Conservation (phyloP, 2,329 filamentous ascomycete genomes). For the Colletotrichum zoysiae region DNA sequence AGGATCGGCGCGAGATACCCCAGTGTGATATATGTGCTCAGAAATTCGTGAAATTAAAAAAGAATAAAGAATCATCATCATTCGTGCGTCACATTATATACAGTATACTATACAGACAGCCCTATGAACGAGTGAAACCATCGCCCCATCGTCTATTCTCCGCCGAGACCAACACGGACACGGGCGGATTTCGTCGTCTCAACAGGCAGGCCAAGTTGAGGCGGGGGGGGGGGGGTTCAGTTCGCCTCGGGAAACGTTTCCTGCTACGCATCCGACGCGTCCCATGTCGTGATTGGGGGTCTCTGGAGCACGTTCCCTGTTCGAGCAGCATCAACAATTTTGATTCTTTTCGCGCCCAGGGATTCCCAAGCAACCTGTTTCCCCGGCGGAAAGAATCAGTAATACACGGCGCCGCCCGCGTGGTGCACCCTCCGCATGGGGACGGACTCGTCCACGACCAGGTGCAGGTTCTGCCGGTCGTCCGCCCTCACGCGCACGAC, state of each 20-base stretch:
- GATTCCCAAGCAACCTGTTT: background rate
- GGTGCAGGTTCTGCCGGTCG: background rate
- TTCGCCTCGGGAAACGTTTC: background rate
- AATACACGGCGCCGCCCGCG: background rate
- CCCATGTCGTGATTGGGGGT: no score
- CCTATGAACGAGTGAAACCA: background rate
- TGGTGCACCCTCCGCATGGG: background rate
- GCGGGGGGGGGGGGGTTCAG: background rate
- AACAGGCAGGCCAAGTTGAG: background rate
- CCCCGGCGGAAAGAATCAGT: background rate
- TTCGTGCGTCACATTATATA: background rate
- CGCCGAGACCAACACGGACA: background rate
- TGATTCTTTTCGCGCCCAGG: no score
- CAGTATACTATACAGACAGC: no score
- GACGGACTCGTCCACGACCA: background rate
- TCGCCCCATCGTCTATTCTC: background rate
- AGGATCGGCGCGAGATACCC: conserved; percentile 16
- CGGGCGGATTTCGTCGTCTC: background rate
- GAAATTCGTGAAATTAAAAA: background rate
- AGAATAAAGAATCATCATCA: background rate
- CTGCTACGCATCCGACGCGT: background rate
- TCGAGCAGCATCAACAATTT: no score
- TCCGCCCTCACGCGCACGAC: conserved; percentile 6
- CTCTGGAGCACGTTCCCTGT: no score
- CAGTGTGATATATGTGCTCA: conserved; percentile 11